Percentiles rank a stretch among this genome's conserved stretches.
Conservation (phyloP, 495 filamentous ascomycete species). For the Talaromyces wortmannii region DNA sequence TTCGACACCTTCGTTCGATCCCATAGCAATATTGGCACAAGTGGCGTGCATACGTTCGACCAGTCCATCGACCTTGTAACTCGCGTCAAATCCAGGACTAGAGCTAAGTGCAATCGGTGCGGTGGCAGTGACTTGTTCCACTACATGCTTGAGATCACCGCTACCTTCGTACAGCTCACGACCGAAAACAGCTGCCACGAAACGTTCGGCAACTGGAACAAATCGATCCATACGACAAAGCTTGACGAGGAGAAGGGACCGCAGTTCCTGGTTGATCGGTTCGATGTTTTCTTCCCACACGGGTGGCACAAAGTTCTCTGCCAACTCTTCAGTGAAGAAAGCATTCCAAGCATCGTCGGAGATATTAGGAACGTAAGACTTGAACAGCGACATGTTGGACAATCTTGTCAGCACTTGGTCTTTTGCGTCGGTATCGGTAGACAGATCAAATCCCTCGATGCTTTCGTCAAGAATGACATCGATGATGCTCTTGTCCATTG, state of each 20-base stretch:
- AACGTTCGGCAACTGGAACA: conserved; percentile 83
- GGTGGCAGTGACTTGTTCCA: conserved; percentile 74
- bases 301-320: conserved; percentile 77
- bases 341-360: conserved; percentile 63
- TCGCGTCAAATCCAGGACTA: conserved; percentile 93
- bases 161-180: conserved; percentile 69
- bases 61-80: conserved; percentile 94
- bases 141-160: conserved; percentile 78
- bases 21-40: conserved; percentile 98
- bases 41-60: conserved; percentile 74
- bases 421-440: conserved; percentile 52
- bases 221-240: conserved; percentile 93
- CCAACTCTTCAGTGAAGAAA: conserved; percentile 80
- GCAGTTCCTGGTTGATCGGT: conserved; percentile 68
- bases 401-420: conserved; percentile 65
- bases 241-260: conserved; percentile 82
- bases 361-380: conserved; percentile 58
- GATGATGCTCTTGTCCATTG: conserved; percentile 84
- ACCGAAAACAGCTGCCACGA: conserved; percentile 88
- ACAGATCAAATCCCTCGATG: conserved; percentile 71
- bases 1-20: conserved; percentile 86
- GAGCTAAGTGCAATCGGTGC: conserved; percentile 88
- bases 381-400: conserved; percentile 64
- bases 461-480: conserved; percentile 78
- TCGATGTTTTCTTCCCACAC: conserved; percentile 63